phyloP scores from a whole-genome alignment of 371 early-diverging fungal genomes.

The Mucor circinelloides region DNA sequence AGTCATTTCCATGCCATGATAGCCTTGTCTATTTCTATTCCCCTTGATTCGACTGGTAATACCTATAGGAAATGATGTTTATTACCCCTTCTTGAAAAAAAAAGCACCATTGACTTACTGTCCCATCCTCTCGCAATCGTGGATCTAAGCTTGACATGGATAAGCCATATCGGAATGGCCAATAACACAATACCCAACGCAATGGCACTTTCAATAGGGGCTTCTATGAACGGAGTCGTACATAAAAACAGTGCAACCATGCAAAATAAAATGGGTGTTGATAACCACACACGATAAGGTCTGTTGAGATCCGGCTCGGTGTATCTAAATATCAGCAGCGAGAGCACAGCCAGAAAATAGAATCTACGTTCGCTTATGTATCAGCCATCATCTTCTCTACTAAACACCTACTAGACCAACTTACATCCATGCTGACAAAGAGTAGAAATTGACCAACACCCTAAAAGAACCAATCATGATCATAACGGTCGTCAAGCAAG shows the following conservation, averaged over 20 bases:
- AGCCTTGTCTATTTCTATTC: conserved; percentile 27
- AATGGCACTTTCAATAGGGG: conserved; percentile 59
- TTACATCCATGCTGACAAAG: conserved; percentile 76
- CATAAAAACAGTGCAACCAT: conserved; percentile 61
- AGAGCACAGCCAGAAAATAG: conserved; percentile 56
- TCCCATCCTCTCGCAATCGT: conserved; percentile 27
- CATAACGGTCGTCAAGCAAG: conserved; percentile 62
- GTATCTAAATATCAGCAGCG: conserved; percentile 58
- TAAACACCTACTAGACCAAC: background rate
- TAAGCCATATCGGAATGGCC: conserved; percentile 55
- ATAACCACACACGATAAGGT: conserved; percentile 64
- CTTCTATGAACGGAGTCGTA: conserved; percentile 63
- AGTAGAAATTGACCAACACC: conserved; percentile 75
- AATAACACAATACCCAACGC: conserved; percentile 44
- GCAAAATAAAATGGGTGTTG: conserved; percentile 63
- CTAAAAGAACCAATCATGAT: conserved; percentile 71
- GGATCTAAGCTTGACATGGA: conserved; percentile 45
- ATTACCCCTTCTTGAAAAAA: too few species aligned
- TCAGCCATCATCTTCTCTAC: too few species aligned
- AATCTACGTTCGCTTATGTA: conserved; percentile 24
- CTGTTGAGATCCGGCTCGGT: conserved; percentile 64
- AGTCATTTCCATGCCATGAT: conserved; percentile 48
- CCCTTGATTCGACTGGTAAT: conserved; percentile 18
- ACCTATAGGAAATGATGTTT: conserved; percentile 6
- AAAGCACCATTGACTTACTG: conserved; percentile 27